A percentile compares a stretch with the other conserved stretches of the same genome.
Conservation (phyloP, 1,284 basidiomycete genomes). For the Phylloporus sp. region DNA sequence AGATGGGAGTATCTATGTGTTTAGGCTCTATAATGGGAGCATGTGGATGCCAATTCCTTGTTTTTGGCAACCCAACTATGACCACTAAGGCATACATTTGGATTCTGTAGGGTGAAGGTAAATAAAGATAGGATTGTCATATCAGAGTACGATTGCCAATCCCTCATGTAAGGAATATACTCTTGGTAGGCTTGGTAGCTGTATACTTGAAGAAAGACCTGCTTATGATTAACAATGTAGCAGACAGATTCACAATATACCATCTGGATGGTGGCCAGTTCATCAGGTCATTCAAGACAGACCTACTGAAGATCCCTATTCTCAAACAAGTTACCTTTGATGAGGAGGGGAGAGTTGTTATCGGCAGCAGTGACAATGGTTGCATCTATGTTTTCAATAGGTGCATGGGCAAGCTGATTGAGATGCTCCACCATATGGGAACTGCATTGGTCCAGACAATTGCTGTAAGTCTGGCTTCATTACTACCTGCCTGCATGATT, state of each 20-base stretch:
- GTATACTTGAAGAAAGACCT: neutral
- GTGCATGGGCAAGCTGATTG: neutral
- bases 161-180: neutral
- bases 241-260: constrained; percentile 17
- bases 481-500: too few relatives aligned
- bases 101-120: neutral
- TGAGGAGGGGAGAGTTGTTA: constrained; percentile 12
- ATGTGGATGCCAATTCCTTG: constrained; percentile 14
- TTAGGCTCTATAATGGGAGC: constrained; percentile 14
- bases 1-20: constrained; percentile 5
- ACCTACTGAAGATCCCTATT: neutral
- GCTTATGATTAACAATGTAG: constrained; percentile 16
- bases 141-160: neutral
- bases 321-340: constrained; percentile 17
- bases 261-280: neutral
- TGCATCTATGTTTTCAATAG: constrained; percentile 1
- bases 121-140: neutral
- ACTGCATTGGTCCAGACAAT: neutral
- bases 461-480: neutral
- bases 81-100: too few relatives aligned
- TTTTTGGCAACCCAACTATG: too few relatives aligned
- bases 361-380: constrained; percentile 14
- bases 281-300: constrained; percentile 7
- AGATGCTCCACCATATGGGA: neutral
- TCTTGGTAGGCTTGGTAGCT: neutral